Base-by-base conservation (phyloP, 1,284 basidiomycete species). In the Puccinia polysora region DNA sequence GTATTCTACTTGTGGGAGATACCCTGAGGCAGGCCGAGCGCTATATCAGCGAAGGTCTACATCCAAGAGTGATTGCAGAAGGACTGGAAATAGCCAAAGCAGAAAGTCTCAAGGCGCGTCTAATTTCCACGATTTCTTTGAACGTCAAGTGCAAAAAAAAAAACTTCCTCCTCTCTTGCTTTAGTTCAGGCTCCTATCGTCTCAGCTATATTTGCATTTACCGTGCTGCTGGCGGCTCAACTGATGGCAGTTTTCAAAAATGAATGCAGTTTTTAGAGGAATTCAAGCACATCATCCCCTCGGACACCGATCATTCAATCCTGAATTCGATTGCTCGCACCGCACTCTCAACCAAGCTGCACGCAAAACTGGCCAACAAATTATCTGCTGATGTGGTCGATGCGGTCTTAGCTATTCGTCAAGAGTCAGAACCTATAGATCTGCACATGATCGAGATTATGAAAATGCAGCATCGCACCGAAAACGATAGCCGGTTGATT, bases 401-500 rank as follows among this genome's bases (percentile, higher is more conserved):
- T 81, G 94, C 96, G 75, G 92, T 98, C 14, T 83, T 93, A 12
- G 86, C 92, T 52, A 93, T 99, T 81, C 87, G 88, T 64, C 87
- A 89, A 30, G 86, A 87, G 25, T 82, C 85, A 15, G 87, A 91
- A 77, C 93, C 94, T 56, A 96, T 99, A 79, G 96, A 99, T 83
- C 83, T 99, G 75, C 95, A 98, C 83, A 99, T 99, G 96, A 85
- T 99, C 71, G 96, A 99, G 82, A 88, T 98, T 77, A 98, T 98
- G 95, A 98, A 98, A 84, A 99, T 99, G 96, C 95, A 97, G 81
- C 96, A 99, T 83, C 89, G 93, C 79, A 94, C 89, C 65, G 93
- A 96, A 73, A 93, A 91, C 53, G 96, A 99, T 82, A 98, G 96
- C n/a, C 90, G 96, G 80, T 86, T 99, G 63, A 84, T 99, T 77